Evolutionary conservation across 495 filamentous ascomycete species (phyloP), one percentile per base, ranked within the genome.

Genomic region (Aspergillus heteromorphus): DNA sequence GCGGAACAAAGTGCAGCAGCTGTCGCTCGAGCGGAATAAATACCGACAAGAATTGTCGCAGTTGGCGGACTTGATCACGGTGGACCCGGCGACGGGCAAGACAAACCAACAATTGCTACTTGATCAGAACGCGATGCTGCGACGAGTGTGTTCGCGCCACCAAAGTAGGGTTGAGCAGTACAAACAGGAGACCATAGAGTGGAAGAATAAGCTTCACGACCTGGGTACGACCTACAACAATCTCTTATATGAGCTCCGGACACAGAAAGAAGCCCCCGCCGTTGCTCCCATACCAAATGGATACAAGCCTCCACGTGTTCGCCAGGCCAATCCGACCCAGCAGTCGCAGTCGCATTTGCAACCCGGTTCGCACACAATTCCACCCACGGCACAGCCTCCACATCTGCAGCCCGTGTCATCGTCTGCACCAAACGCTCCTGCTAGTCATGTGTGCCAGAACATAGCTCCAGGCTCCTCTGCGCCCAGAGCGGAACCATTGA

Each of bases 231-330:
- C 51, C 10, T 59, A 68, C 52, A 65, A 68, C 45, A 59, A 60
- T 41, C 65, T 68, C 8, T 50, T 65, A 18, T 62, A 62, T 34
- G 58, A 68, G 41, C 56, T 65, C 27, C 36, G 54, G 11, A 53
- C 60, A 3, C 53, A 63, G 40, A 57, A 55, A 16, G 58, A 52
- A 31, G 29, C 58, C 25, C 55, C 61, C 8, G 17, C 34, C 4
- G 47, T 64, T 27, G 40, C 52, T 10, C 53, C 55, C 25, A 30
- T 55, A 16, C 64, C 60, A 16, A 27, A 34, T 17, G 59, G 56
- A 29, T 63, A 64, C 55, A 57, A 51, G 23, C 64, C 61, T 25
- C 64, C 48, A 23, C 53, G 53, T 17, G 27, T 34, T 9, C 41
- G 45, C 17, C 49, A 29, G 10, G 45, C 31, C 40, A 48, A 34